phyloP scores from a whole-genome alignment of 2,329 filamentous ascomycete genomes.

The Tothia fuscella region DNA sequence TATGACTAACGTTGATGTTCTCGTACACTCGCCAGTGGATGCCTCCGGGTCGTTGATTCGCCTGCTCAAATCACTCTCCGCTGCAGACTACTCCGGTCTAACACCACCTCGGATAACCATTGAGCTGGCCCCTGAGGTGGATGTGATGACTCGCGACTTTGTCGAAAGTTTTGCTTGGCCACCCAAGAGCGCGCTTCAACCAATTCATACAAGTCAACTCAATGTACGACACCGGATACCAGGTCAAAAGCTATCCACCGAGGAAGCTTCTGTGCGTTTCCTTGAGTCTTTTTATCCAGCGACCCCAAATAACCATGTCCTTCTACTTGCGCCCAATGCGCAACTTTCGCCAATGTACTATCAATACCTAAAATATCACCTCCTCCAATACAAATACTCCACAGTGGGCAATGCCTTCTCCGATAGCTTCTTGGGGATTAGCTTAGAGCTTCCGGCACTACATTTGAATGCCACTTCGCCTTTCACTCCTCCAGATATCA shows the following conservation, averaged over 20 bases:
- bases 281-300: slow-evolving; percentile 81
- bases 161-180: slow-evolving; percentile 59
- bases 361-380: slow-evolving; percentile 69
- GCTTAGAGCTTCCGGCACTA: slow-evolving; percentile 59
- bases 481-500: slow-evolving; percentile 36
- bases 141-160: slow-evolving; percentile 1
- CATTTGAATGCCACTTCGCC: slow-evolving; percentile 48
- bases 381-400: slow-evolving; percentile 71
- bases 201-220: slow-evolving; percentile 31
- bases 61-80: slow-evolving; percentile 61
- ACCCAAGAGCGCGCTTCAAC: slow-evolving; percentile 30
- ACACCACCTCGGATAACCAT: slow-evolving; percentile 65
- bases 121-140: slow-evolving; percentile 63
- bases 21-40: slow-evolving; percentile 62
- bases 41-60: slow-evolving; percentile 65
- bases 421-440: slow-evolving; percentile 59
- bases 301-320: slow-evolving; percentile 53
- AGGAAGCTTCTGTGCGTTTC: slow-evolving; percentile 62
- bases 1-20: slow-evolving; percentile 63
- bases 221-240: slow-evolving; percentile 65
- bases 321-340: slow-evolving; percentile 71
- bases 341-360: slow-evolving; percentile 74
- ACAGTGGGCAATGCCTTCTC: slow-evolving; percentile 31
- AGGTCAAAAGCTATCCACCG: slow-evolving; percentile 45
- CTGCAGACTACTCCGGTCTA: slow-evolving; percentile 63